Conservation (phyloP, 306 rosid species). For the Psophocarpus tetragonolobus region DNA sequence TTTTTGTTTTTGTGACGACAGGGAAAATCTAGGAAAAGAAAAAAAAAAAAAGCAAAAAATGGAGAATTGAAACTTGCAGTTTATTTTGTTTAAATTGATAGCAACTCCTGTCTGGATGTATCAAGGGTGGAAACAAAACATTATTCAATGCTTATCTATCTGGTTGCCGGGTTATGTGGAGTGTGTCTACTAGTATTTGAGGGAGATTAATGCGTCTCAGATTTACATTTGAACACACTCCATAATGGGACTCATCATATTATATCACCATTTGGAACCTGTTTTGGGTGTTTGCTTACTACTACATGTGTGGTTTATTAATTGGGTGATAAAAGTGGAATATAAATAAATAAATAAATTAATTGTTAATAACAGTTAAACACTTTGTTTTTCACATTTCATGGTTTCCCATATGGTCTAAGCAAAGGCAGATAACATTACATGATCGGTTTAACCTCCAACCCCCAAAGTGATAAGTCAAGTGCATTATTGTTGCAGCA, state of each 20-base stretch:
- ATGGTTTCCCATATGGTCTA: not conserved
- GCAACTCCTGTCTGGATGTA: not conserved
- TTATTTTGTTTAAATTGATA: not conserved
- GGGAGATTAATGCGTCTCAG: not conserved
- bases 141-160: constrained; percentile 18
- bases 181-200: constrained; percentile 18
- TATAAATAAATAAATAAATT: no score
- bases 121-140: not conserved
- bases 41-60: not conserved
- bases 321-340: not conserved
- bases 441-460: not conserved
- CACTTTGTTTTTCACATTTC: not conserved
- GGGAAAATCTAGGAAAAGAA: not conserved
- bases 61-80: not conserved
- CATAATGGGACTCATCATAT: not conserved
- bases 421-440: not conserved
- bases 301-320: not conserved
- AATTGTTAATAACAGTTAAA: not conserved
- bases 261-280: not conserved
- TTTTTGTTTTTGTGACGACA: not conserved
- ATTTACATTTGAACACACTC: not conserved
- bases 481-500: not conserved
- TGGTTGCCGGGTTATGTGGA: constrained; percentile 7
- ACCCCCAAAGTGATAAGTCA: not conserved
- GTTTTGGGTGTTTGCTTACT: not conserved